Evolutionary conservation across 176 grass and related monocot species (phyloP), one percentile per base, ranked within the genome.

Genomic region (Eleusine indica): DNA sequence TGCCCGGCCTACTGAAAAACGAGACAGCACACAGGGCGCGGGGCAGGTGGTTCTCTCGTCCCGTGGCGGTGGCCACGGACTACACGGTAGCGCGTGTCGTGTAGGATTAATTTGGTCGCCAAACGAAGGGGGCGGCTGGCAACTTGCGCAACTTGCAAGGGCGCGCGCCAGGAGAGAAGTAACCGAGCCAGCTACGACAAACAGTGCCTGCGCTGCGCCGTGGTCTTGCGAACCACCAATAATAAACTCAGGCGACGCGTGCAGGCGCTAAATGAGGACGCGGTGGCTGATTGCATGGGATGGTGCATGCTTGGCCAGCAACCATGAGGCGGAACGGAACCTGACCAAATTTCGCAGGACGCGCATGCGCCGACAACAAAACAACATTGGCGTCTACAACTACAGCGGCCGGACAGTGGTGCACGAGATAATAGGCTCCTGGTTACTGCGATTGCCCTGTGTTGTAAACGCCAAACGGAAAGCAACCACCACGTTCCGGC

Each of bases 71-170:
- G 53, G 5, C 18, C 18, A 57, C 53, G 53, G 18, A 7, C 18
- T 57, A 21, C 53, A 57, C 53, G 53, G 5, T 7, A 18, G 17
- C 53, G 14, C 51, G 51, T 17, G 51, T 53, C 51, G 51, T 53
- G 51, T 53, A 25, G 51, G 51, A 53, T 46, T 43, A 6, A 49
- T 57, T 57, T 57, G 54, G 54, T 57, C 54, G 21, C 56, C 19
- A 0, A 9, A 22, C 18, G 21, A 16, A 54, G 15, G 14, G 16
- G 52, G 16, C 19, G 56, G 56, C 57, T n/a, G 57, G 57, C 78
- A 87, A 87, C 42, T 52, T 7, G 86, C 52, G 38, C 73, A 32
- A 71, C 73, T 87, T 83, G 58, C 44, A 46, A 10, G 44, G 44
- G 41, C 44, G 44, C 44, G 44, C 44, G 44, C 44, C 44, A 47